These are phyloP conservation scores for Syzygium syzygioides DNA, from an alignment of 441 rosid genomes.

Conservation along the genomic window DNA sequence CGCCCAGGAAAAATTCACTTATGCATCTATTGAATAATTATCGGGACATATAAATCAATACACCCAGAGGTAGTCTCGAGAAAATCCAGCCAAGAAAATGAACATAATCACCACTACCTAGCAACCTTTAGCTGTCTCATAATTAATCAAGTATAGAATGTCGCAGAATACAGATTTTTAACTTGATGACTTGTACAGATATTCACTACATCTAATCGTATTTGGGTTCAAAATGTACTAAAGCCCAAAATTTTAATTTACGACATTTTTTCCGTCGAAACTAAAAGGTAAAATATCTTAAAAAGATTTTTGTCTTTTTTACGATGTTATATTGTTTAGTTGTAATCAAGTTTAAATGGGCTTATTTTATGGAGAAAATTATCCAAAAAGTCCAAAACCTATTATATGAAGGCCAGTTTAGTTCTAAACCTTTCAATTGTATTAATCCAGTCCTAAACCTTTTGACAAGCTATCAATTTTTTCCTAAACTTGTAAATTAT, in stretches of 20 bases:
- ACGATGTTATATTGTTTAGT: background rate
- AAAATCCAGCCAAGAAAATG: background rate
- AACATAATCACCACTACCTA: background rate
- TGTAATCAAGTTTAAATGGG: background rate
- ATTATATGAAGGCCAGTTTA: no score
- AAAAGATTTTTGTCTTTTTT: background rate
- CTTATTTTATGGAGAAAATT: background rate
- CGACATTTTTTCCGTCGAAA: background rate
- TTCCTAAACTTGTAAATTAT: no score
- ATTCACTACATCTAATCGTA: background rate
- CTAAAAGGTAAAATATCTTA: background rate
- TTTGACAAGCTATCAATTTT: no score
- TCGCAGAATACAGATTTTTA: background rate
- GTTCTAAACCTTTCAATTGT: no score
- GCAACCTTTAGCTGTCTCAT: background rate
- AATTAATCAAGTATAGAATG: background rate
- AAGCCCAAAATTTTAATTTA: background rate
- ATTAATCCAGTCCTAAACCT: accelerated
- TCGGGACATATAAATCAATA: no score
- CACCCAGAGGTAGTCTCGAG: background rate
- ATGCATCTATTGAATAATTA: no score
- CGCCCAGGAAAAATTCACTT: no score
- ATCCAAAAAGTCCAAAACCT: no score
- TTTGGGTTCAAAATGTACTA: background rate
- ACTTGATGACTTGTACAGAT: background rate